A percentile compares a stretch with the other conserved stretches of the same genome.
phyloP scores from a whole-genome alignment of 139 green algal genomes.

The Haematococcus lacustris region DNA sequence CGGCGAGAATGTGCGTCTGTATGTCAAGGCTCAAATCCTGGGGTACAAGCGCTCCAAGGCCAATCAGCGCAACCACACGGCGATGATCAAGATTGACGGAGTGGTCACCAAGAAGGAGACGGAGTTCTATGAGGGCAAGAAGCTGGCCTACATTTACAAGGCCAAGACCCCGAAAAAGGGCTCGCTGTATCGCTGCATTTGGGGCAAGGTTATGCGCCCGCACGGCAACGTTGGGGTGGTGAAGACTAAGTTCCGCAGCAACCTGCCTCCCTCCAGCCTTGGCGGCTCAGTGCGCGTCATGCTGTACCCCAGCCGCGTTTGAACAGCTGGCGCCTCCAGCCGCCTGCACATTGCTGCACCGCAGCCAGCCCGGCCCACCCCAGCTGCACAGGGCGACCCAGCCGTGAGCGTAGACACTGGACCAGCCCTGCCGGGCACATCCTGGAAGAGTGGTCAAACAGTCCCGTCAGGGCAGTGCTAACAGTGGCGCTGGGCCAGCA shows the following conservation, averaged over 20 bases:
- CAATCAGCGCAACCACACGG: constrained; percentile 83
- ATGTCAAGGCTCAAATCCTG: constrained; percentile 55
- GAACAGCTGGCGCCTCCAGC: too few relatives aligned
- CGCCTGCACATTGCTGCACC: too few relatives aligned
- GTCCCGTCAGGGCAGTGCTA: too few relatives aligned
- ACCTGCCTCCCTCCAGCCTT: constrained; percentile 81
- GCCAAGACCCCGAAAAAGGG: constrained; percentile 95
- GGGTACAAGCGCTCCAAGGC: constrained; percentile 66
- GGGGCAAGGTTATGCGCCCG: constrained; percentile 85
- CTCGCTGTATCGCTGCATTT: constrained; percentile 87
- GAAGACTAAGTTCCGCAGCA: constrained; percentile 92
- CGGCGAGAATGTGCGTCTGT: constrained; percentile 49
- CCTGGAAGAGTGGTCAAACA: too few relatives aligned
- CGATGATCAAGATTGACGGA: constrained; percentile 88
- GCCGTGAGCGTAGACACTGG: too few relatives aligned
- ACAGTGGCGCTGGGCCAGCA: too few relatives aligned
- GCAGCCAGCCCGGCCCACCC: too few relatives aligned
- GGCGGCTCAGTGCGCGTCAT: constrained; percentile 76
- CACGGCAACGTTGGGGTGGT: constrained; percentile 90
- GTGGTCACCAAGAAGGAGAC: constrained; percentile 80
- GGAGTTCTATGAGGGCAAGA: constrained; percentile 97
- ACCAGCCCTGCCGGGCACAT: too few relatives aligned
- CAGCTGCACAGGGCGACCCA: too few relatives aligned
- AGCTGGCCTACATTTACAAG: constrained; percentile 98
- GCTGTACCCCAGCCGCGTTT: constrained; percentile 81